Conservation (phyloP, 305 asterid genomes). For the Rubia balearica region DNA sequence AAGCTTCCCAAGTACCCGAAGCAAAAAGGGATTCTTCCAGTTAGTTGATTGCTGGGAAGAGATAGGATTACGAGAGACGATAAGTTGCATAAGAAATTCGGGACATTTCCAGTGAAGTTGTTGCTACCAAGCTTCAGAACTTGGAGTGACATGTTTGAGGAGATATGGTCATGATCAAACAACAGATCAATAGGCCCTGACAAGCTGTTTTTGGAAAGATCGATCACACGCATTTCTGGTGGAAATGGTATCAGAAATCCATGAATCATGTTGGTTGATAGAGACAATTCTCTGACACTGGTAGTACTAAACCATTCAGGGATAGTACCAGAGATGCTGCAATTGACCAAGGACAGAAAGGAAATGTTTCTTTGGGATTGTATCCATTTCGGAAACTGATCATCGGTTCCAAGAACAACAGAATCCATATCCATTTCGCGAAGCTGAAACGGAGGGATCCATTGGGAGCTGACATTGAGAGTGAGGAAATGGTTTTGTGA, state of each 20-base stretch:
- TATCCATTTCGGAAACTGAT: constrained; percentile 6
- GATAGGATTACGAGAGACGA: neutral
- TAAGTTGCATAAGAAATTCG: neutral
- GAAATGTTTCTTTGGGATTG: neutral
- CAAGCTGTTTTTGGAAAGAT: neutral
- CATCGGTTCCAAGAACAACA: neutral
- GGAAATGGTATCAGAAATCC: neutral
- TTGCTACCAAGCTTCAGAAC: constrained; percentile 1
- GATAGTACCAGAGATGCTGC: neutral
- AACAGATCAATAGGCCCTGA: neutral
- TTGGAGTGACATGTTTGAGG: neutral
- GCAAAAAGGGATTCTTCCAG: constrained; percentile 1
- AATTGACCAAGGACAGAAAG: neutral
- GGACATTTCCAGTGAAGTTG: neutral
- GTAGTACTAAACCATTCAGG: constrained; percentile 3
- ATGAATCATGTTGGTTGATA: constrained; percentile 3
- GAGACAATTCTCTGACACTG: neutral
- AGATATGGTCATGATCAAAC: neutral
- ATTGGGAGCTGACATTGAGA: neutral
- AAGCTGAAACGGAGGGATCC: neutral
- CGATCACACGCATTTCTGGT: neutral
- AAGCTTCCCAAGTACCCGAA: neutral
- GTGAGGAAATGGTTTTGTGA: neutral
- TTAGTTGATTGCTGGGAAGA: neutral
- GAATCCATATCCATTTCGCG: neutral